Conservation (phyloP, 1,284 basidiomycete species). For the Cutaneotrichosporon daszewskae region DNA sequence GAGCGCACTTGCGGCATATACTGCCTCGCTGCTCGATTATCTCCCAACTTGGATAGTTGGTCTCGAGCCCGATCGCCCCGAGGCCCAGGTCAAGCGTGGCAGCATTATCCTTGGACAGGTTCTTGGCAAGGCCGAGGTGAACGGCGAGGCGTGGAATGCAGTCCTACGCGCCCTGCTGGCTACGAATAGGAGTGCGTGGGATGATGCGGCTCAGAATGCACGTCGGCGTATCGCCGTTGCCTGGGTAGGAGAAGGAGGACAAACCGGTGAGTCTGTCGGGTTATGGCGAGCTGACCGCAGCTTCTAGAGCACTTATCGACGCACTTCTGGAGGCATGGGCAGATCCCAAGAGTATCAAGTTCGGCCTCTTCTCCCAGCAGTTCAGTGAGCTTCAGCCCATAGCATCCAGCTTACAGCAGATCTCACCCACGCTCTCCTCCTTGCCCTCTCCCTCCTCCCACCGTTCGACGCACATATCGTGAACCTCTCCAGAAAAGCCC, state of each 20-base stretch:
- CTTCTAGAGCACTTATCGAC: slow-evolving; percentile 30
- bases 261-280: neutral
- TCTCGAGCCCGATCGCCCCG: slow-evolving; percentile 16
- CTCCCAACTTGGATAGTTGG: slow-evolving; percentile 12
- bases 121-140: slow-evolving; percentile 24
- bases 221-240: slow-evolving; percentile 29
- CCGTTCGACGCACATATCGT: slow-evolving; percentile 48
- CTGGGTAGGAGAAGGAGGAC: slow-evolving; percentile 28
- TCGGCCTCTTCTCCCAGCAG: slow-evolving; percentile 38
- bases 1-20: slow-evolving; percentile 42
- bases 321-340: slow-evolving; percentile 41
- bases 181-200: no score
- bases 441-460: slow-evolving; percentile 59
- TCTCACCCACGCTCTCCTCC: slow-evolving; percentile 63
- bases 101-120: slow-evolving; percentile 19
- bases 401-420: slow-evolving; percentile 48
- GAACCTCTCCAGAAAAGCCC: slow-evolving; percentile 51
- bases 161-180: slow-evolving; percentile 15
- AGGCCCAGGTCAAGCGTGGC: slow-evolving; percentile 22
- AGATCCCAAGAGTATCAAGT: slow-evolving; percentile 45
- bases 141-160: slow-evolving; percentile 31
- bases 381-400: slow-evolving; percentile 26
- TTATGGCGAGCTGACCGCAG: slow-evolving; percentile 6
- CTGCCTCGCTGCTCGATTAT: slow-evolving; percentile 24
- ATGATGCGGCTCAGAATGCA: slow-evolving; percentile 9